A percentile compares a stretch with the other conserved stretches of the same genome.
These are phyloP conservation scores for Withania somnifera DNA, from an alignment of 305 asterid genomes.

Conservation along the genomic window DNA sequence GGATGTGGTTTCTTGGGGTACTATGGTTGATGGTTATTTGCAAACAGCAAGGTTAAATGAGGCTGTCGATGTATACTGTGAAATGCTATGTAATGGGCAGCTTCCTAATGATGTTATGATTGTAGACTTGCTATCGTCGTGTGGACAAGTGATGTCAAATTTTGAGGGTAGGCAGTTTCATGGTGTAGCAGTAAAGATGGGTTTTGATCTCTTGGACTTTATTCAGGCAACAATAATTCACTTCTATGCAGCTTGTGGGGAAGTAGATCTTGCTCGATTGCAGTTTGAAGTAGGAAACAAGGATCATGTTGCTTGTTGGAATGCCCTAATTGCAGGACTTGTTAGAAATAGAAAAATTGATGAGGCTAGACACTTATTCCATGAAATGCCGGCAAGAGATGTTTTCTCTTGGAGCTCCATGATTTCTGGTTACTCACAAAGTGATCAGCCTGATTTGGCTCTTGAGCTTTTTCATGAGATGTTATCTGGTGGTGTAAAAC, in stretches of 20 bases:
- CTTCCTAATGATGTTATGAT: conserved; percentile 70
- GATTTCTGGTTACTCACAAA: conserved; percentile 81
- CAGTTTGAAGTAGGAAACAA: conserved; percentile 67
- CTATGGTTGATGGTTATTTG: conserved; percentile 60
- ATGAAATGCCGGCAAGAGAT: conserved; percentile 70
- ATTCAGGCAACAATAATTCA: conserved; percentile 71
- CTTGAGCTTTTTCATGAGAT: conserved; percentile 56
- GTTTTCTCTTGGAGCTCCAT: conserved; percentile 90
- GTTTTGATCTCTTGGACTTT: conserved; percentile 43
- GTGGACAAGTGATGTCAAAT: conserved; percentile 34
- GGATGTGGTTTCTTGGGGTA: conserved; percentile 94
- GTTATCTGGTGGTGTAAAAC: conserved; percentile 48
- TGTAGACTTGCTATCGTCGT: conserved; percentile 61
- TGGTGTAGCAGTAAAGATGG: conserved; percentile 39
- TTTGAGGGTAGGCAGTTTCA: conserved; percentile 73
- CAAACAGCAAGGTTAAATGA: conserved; percentile 49
- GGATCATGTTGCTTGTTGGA: conserved; percentile 74
- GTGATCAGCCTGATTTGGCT: conserved; percentile 47
- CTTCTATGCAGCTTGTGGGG: conserved; percentile 55
- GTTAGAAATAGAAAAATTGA: conserved; percentile 46
- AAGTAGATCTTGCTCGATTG: conserved; percentile 40
- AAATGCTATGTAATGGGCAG: conserved; percentile 50
- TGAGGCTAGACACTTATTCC: conserved; percentile 44
- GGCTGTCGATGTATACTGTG: conserved; percentile 39
- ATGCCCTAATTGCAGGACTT: conserved; percentile 65